These are phyloP conservation scores for Drosera capensis DNA, from an alignment of 148 eudicot species.

Conservation along the genomic window DNA sequence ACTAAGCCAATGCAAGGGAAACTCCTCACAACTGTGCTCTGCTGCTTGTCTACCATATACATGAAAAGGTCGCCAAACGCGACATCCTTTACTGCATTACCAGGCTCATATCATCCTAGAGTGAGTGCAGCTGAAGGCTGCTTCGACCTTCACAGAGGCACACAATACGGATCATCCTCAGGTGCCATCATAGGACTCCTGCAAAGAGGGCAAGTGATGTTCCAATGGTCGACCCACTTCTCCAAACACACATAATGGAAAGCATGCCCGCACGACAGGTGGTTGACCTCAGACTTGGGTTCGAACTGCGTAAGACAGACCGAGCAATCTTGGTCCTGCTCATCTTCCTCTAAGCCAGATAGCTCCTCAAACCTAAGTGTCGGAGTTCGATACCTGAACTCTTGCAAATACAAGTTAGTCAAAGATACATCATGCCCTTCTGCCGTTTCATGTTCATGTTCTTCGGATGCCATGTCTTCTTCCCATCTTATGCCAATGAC, in stretches of 20 bases:
- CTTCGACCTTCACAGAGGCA: no score
- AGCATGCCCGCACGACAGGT: slow-evolving; percentile 31
- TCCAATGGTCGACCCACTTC: slow-evolving; percentile 37
- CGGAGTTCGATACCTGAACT: slow-evolving; percentile 26
- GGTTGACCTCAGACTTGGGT: slow-evolving; percentile 28
- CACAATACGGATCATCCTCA: slow-evolving; percentile 11
- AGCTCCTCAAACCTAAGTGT: slow-evolving; percentile 26
- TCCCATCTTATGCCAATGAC: slow-evolving; percentile 25
- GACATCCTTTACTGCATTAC: no score
- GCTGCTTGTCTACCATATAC: no score
- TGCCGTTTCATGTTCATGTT: slow-evolving; percentile 9
- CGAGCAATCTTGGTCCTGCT: slow-evolving; percentile 25
- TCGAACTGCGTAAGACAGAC: slow-evolving; percentile 34
- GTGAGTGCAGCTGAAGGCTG: no score
- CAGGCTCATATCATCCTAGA: no score
- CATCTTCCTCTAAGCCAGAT: slow-evolving; percentile 1
- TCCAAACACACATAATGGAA: slow-evolving; percentile 35
- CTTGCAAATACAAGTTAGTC: slow-evolving; percentile 28
- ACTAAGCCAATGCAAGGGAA: no score
- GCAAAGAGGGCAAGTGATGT: slow-evolving; percentile 46
- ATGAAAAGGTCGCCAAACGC: no score
- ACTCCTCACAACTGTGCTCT: no score
- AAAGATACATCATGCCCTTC: slow-evolving; percentile 7
- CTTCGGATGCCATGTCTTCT: slow-evolving; percentile 16
- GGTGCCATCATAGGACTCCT: slow-evolving; percentile 24